These are phyloP conservation scores for Tilletia horrida DNA, from an alignment of 1,284 basidiomycete species.

Conservation along the genomic window DNA sequence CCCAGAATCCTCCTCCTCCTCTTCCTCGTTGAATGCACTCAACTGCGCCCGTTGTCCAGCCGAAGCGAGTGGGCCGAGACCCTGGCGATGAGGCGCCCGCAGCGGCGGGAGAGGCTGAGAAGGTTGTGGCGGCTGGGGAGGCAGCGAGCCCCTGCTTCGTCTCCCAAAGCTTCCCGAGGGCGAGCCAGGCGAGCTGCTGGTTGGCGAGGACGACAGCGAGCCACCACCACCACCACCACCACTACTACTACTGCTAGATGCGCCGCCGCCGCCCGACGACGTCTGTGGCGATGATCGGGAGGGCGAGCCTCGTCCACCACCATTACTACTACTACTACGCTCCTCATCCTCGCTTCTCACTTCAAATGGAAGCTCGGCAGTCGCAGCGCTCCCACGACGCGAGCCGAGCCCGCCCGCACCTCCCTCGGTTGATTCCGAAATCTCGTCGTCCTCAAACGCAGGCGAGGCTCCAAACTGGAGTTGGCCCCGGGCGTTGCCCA, in stretches of 20 bases:
- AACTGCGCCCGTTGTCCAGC: background rate
- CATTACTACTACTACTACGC: background rate
- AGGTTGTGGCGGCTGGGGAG: slow-evolving; percentile 4
- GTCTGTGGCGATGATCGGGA: too few species aligned
- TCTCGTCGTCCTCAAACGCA: slow-evolving; percentile 11
- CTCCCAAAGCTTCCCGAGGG: background rate
- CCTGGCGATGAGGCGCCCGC: background rate
- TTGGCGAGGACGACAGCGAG: background rate
- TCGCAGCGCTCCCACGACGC: background rate
- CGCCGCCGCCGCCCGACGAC: too few species aligned
- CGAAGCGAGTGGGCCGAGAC: slow-evolving; percentile 2
- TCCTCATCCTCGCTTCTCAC: background rate
- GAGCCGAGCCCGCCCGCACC: background rate
- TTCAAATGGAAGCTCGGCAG: background rate
- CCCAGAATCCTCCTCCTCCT: background rate
- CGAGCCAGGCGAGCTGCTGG: background rate
- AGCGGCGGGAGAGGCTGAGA: background rate
- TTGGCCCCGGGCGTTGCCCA: background rate
- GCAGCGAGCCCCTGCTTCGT: background rate
- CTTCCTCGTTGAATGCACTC: slow-evolving; percentile 12
- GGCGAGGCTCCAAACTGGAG: background rate
- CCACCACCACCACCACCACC: too few species aligned
- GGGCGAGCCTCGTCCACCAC: slow-evolving; percentile 7
- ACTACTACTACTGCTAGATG: slow-evolving; percentile 1
- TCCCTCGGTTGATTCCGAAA: background rate